Evolutionary conservation across 768 basidiomycete genomes (phyloP).

Genomic region (Cystofilobasidium ferigula): DNA sequence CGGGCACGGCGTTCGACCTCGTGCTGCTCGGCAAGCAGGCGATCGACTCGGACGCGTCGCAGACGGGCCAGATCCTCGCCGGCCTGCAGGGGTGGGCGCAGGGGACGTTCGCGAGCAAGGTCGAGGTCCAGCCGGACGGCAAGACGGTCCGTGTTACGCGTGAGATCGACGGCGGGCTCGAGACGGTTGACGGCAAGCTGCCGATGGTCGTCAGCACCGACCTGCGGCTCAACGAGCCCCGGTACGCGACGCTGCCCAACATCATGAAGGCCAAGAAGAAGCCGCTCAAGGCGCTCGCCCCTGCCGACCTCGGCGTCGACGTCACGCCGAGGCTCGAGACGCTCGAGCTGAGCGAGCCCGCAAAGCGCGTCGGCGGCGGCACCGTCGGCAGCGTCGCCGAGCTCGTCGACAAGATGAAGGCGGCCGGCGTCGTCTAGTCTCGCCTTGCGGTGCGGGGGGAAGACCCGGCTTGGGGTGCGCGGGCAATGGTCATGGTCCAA

Average conservation of each 20-base stretch:
- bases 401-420: slow-evolving; percentile 75
- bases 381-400: slow-evolving; percentile 89
- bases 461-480: no score
- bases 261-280: slow-evolving; percentile 81
- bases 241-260: slow-evolving; percentile 6
- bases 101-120: slow-evolving; percentile 84
- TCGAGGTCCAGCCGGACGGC: slow-evolving; percentile 53
- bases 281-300: slow-evolving; percentile 68
- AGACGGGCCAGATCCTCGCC: slow-evolving; percentile 95
- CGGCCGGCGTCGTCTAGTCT: slow-evolving; percentile 58
- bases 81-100: slow-evolving; percentile 85
- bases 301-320: slow-evolving; percentile 66
- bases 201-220: slow-evolving; percentile 88
- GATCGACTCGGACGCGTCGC: slow-evolving; percentile 90
- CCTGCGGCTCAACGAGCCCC: slow-evolving; percentile 49
- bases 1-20: slow-evolving; percentile 55
- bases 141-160: slow-evolving; percentile 61
- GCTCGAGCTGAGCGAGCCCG: slow-evolving; percentile 77
- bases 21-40: slow-evolving; percentile 97
- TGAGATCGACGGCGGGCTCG: slow-evolving; percentile 89
- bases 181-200: slow-evolving; percentile 65
- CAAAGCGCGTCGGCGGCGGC: slow-evolving; percentile 75
- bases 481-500: no score
- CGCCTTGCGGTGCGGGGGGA: no score
- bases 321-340: slow-evolving; percentile 72